Base-by-base conservation (phyloP, 23 red algal genomes). In the Gracilaria gracilis region DNA sequence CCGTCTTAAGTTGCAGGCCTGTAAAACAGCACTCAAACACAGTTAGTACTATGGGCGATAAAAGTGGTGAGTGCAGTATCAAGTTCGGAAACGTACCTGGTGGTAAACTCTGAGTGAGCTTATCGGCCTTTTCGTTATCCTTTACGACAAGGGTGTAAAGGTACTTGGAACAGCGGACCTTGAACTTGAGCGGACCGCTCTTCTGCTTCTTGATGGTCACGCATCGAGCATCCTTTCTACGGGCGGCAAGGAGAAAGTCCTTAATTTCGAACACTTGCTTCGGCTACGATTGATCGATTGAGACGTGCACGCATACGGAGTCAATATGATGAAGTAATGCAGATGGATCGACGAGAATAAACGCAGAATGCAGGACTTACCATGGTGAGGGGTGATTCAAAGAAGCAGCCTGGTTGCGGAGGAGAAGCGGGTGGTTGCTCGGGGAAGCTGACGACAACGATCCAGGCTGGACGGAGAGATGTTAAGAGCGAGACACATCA, bases 181-280 rank as follows among this genome's bases (percentile, higher is more conserved):
- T 99, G 57, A 99, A 99, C 81, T 99, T 99, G 67, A 91, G 88
- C 33, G 75, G 46, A 37, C 75, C 89, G 39, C 51, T 93, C n/a
- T 94, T 94, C 70, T 90, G 73, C 81, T 98, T 99, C 83, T 95
- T 95, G 78, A 95, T 95, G 53, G 83, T 98, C 20, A 98, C 93
- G 38, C 64, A 67, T 53, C 84, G 73, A 9, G 95, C 95, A 57
- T 98, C 95, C 88, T 98, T 95, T 37, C 91, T 53, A 23, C 92
- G 81, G 20, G 87, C 84, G 57, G 89, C 75, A 29, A 98, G 72
- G 21, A 98, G 87, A 54, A 98, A 98, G 62, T 88, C 73, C 88
- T 98, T 98, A 42, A 98, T 95, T 38, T 98, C 92, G 38, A 88
- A 82, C 47, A 98, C 93, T 92, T 98, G 91, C 75, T 91, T 93